Evolutionary conservation across 148 eudicot genomes (phyloP).

Genomic region (Spergularia marina): DNA sequence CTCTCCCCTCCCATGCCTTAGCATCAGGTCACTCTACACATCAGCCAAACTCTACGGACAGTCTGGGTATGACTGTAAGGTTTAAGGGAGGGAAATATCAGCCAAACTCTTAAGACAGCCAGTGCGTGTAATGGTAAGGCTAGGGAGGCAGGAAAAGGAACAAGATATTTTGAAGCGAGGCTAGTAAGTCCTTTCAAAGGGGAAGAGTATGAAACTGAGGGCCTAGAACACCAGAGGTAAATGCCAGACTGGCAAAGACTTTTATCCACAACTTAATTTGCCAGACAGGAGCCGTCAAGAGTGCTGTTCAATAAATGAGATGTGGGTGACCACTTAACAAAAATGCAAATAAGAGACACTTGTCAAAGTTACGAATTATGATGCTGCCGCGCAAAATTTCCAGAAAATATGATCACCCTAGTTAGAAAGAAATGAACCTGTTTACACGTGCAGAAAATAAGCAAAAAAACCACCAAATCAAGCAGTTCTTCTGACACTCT

Average conservation of each 20-base stretch:
- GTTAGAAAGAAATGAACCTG: conserved; percentile 49
- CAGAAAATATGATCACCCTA: not conserved
- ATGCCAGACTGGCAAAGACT: not conserved
- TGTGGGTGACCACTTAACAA: not conserved
- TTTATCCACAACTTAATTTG: not conserved
- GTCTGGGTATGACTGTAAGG: not conserved
- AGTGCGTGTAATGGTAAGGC: not conserved
- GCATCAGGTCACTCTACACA: conserved; percentile 1
- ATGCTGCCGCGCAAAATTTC: not conserved
- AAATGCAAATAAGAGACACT: not conserved
- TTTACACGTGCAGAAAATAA: conserved; percentile 46
- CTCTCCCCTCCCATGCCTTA: not conserved
- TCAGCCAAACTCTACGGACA: not conserved
- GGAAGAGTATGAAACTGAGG: not conserved
- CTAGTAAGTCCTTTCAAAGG: not conserved
- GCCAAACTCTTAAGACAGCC: no score
- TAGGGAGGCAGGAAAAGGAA: not conserved
- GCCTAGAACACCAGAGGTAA: not conserved
- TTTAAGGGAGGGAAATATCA: no score
- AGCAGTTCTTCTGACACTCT: conserved; percentile 76
- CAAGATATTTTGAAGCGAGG: not conserved
- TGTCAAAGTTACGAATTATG: not conserved
- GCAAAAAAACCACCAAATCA: conserved; percentile 75
- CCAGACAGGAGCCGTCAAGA: not conserved
- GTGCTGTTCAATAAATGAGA: not conserved